Conservation (phyloP, 2,329 filamentous ascomycete genomes). For the Paecilomyces niveus region DNA sequence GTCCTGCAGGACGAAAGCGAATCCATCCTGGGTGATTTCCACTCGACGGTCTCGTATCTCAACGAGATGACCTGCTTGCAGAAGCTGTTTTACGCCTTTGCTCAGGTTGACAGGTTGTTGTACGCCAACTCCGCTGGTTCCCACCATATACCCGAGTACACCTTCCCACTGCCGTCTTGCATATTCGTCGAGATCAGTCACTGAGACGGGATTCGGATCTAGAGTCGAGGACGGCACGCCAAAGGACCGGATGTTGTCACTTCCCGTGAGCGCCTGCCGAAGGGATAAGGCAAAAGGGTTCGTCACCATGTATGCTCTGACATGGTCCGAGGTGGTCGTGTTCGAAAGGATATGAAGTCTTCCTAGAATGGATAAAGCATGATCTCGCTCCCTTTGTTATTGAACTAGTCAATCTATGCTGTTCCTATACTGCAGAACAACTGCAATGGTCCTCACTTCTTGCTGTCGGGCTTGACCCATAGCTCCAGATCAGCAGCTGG, state of each 20-base stretch:
- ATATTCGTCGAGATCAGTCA: conserved; percentile 73
- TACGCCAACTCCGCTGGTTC: conserved; percentile 42
- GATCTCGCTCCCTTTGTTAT: conserved; percentile 62
- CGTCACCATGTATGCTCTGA: conserved; percentile 68
- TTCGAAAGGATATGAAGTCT: conserved; percentile 79
- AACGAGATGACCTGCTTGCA: conserved; percentile 75
- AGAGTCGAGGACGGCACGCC: conserved; percentile 70
- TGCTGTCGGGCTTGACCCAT: conserved; percentile 69
- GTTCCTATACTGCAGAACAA: conserved; percentile 1
- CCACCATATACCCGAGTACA: conserved; percentile 90
- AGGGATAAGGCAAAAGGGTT: conserved; percentile 77
- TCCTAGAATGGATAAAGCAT: conserved; percentile 72
- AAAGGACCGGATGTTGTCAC: conserved; percentile 79
- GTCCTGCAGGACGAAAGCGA: conserved; percentile 90
- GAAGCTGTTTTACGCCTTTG: conserved; percentile 73
- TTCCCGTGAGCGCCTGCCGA: conserved; percentile 78
- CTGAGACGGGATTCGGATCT: conserved; percentile 56
- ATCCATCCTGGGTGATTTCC: conserved; percentile 84
- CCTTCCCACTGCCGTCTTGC: conserved; percentile 90
- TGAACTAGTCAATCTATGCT: conserved; percentile 4
- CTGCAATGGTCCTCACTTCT: conserved; percentile 36
- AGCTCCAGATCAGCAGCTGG: conserved; percentile 72
- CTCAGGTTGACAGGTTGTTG: conserved; percentile 51
- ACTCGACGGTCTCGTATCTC: conserved; percentile 51
- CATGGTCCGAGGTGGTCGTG: conserved; percentile 51